These are phyloP conservation scores for Alternaria rosae DNA, from an alignment of 2,329 filamentous ascomycete species.

Conservation along the genomic window DNA sequence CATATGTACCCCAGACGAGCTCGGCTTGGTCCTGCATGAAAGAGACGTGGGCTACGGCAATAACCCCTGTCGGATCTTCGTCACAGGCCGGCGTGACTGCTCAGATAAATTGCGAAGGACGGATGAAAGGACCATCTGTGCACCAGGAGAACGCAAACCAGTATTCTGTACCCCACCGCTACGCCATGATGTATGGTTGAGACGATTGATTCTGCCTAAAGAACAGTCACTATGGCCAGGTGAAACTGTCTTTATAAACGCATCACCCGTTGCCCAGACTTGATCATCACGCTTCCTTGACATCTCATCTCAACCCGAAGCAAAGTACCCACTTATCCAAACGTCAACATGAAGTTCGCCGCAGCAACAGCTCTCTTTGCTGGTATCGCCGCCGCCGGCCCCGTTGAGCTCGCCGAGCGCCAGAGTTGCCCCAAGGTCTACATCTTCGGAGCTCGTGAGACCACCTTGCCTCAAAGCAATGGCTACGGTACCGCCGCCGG, in stretches of 20 bases:
- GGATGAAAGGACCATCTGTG: conserved; percentile 44
- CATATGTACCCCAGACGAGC: conserved; percentile 45
- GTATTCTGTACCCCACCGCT: conserved; percentile 34
- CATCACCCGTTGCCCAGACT: conserved; percentile 16
- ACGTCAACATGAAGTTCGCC: conserved; percentile 41
- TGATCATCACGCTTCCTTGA: conserved; percentile 19
- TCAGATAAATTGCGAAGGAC: conserved; percentile 39
- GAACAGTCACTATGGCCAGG: conserved; percentile 1
- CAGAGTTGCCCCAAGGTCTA: conserved; percentile 54
- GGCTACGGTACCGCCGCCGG: conserved; percentile 52
- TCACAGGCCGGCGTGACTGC: conserved; percentile 24
- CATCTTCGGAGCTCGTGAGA: conserved; percentile 56
- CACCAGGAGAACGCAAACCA: conserved; percentile 20
- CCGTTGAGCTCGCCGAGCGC: conserved; percentile 46
- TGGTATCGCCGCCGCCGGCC: conserved; percentile 45
- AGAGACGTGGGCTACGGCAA: conserved; percentile 26
- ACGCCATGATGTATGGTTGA: conserved; percentile 24
- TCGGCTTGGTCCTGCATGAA: conserved; percentile 31
- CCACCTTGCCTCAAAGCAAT: conserved; percentile 47
- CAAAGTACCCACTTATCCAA: not conserved
- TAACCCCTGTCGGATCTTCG: conserved; percentile 34
- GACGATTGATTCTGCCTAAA: conserved; percentile 46
- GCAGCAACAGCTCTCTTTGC: conserved; percentile 39
- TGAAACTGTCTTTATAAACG: conserved; percentile 26
- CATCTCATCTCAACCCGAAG: conserved; percentile 14